A percentile compares a stretch with the other conserved stretches of the same genome.
These are phyloP conservation scores for Starmera quercuum DNA, from an alignment of 805 yeast species.

Conservation along the genomic window DNA sequence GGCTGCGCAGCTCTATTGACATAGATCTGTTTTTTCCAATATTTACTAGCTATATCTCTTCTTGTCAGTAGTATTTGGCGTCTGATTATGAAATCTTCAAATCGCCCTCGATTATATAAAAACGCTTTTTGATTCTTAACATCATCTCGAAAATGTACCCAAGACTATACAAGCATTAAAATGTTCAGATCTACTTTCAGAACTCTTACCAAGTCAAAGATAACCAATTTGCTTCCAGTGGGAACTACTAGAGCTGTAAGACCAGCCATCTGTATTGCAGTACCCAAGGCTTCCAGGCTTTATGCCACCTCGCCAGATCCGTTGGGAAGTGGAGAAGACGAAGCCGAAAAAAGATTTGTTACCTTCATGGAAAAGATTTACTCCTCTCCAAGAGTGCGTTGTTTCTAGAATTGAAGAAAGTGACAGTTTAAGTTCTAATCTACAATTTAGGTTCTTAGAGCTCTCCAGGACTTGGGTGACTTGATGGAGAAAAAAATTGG, in stretches of 20 bases:
- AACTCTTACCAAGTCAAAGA: background rate
- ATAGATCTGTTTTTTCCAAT: background rate
- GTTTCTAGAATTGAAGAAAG: background rate
- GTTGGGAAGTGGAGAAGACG: background rate
- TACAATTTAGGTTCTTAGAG: conserved; percentile 2
- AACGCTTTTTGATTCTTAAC: no score
- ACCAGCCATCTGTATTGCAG: background rate
- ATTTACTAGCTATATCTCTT: no score
- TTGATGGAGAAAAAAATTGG: conserved; percentile 16
- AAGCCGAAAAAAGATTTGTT: background rate
- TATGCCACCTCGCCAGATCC: background rate
- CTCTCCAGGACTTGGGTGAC: conserved; percentile 13
- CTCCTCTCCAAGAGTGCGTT: background rate
- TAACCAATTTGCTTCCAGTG: no score
- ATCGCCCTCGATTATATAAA: no score
- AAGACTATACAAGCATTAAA: background rate
- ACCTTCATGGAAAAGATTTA: background rate
- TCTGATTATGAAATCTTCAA: no score
- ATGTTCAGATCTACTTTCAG: conserved; percentile 1
- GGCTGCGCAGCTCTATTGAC: no score
- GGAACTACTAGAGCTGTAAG: background rate
- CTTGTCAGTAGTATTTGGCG: no score
- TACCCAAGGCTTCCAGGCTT: background rate
- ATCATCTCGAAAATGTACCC: no score
- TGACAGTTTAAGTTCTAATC: background rate